Conservation (phyloP, 495 filamentous ascomycete genomes). For the Lichenothelia convexa region DNA sequence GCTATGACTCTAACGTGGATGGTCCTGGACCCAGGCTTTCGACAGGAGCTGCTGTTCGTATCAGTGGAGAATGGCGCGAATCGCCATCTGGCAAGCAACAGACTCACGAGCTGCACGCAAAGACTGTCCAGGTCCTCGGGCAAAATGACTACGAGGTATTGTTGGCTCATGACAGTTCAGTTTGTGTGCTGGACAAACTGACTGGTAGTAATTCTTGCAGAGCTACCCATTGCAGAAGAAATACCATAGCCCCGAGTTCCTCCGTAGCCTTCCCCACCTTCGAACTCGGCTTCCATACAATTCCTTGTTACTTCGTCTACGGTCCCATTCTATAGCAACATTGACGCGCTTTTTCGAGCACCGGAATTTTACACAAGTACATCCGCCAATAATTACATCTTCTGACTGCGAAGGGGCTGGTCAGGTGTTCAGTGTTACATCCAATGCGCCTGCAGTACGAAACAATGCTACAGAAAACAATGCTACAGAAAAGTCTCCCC, state of each 20-base stretch:
- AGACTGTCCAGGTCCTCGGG: conserved; percentile 50
- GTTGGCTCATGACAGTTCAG: too few species aligned
- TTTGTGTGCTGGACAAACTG: too few species aligned
- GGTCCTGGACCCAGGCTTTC: conserved; percentile 37
- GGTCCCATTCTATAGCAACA: conserved; percentile 59
- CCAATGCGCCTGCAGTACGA: conserved; percentile 14
- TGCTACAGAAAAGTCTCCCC: neutral
- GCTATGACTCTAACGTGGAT: too few species aligned
- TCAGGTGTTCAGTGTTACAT: conserved; percentile 68
- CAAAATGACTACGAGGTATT: conserved; percentile 55
- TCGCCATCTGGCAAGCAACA: conserved; percentile 52
- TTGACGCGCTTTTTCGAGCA: conserved; percentile 53
- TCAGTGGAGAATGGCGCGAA: conserved; percentile 62
- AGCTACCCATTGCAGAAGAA: conserved; percentile 87
- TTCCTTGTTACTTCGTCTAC: conserved; percentile 59
- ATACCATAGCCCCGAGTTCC: conserved; percentile 73
- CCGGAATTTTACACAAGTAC: conserved; percentile 63
- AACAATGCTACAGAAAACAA: neutral
- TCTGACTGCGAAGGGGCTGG: conserved; percentile 96
- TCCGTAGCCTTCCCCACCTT: conserved; percentile 78
- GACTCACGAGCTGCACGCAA: conserved; percentile 61
- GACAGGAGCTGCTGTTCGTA: conserved; percentile 58
- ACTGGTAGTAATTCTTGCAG: conserved; percentile 24
- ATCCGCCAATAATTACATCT: conserved; percentile 86
- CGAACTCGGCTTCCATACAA: conserved; percentile 71